Evolutionary conservation across 768 basidiomycete species (phyloP).

Genomic region (Lepiota venenata): DNA sequence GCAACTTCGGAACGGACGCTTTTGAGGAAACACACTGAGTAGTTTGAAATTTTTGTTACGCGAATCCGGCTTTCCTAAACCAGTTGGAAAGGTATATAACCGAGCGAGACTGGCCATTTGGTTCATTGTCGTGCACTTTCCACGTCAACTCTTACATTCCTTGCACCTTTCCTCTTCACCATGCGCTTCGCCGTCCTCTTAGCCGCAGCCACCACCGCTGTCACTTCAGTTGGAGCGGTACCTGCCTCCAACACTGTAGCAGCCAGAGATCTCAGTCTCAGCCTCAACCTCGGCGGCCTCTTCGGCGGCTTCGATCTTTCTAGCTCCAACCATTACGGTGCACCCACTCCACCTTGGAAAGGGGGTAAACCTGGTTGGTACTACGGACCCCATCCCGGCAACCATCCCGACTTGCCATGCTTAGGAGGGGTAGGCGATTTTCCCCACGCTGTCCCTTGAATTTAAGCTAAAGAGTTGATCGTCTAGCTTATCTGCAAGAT

Average conservation of each 20-base stretch:
- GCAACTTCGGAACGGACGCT: background rate
- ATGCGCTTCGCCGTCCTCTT: constrained; percentile 7
- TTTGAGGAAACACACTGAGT: background rate
- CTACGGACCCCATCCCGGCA: constrained; percentile 28
- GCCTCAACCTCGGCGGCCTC: constrained; percentile 1
- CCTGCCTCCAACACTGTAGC: background rate
- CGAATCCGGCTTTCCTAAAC: background rate
- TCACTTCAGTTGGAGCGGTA: background rate
- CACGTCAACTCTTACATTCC: constrained; percentile 4
- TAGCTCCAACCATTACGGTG: constrained; percentile 24
- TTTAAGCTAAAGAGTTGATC: constrained; percentile 20
- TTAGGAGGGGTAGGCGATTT: constrained; percentile 26
- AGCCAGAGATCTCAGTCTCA: constrained; percentile 3
- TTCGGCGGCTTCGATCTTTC: constrained; percentile 7
- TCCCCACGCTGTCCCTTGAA: background rate
- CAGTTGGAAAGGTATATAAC: constrained; percentile 4
- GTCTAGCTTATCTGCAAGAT: constrained; percentile 4
- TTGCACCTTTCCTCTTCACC: background rate
- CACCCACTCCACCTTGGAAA: constrained; percentile 36
- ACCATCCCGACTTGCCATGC: constrained; percentile 26
- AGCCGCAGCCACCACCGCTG: background rate
- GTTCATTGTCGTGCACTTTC: background rate
- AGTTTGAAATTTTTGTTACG: background rate
- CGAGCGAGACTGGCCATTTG: background rate
- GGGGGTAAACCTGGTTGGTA: constrained; percentile 39